Base-by-base conservation (phyloP, 1,284 basidiomycete genomes). In the Tilletia indica region DNA sequence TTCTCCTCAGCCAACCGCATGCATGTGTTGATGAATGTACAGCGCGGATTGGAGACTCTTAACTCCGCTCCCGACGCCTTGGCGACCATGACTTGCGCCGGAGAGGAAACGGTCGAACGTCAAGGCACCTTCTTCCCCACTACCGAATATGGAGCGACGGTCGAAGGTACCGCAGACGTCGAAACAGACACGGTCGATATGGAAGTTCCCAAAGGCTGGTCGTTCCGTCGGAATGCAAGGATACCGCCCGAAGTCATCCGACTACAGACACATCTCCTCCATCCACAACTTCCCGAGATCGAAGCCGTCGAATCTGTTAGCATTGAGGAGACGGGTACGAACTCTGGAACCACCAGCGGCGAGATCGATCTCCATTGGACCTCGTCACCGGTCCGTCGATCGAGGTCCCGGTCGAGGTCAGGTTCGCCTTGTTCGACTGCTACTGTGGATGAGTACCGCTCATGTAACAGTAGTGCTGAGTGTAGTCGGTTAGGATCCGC, bases 1-100 rank as follows among this genome's bases (percentile, higher is more conserved):
- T 58, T n/a, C 19, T 54, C 51, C 21, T 58, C 12, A 58, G 56
- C 56, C 21, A 58, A 58, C 4, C 56, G 56, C 56, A 21, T 58
- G 56, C 56, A 58, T 58, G 56, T 58, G 6, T 5, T 58, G 56
- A 5, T 58, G n/a, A 31, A 21, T 12, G 21, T 58, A 34, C 56
- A 58, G 6, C 42, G 42, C 14, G 42, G 9, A 45, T 45, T 14
- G 14, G 42, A 45, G 3, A 3, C 42, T 45, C 9, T 45, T 45
- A 9, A 1, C 3, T 14, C 42, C 14, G 42, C 42, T 45, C 14
- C 42, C 42, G 42, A 45, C 14, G 42, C 42, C 9, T 9, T 45
- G 42, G 42, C 42, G 14, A 45, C 42, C 14, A 45, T 45, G 42
- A 45, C 42, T 8, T 14, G 42, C 14, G 42, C 42, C 42, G 42